These are phyloP conservation scores for Sporothrix brunneoviolacea DNA, from an alignment of 2,329 filamentous ascomycete species.

Conservation along the genomic window DNA sequence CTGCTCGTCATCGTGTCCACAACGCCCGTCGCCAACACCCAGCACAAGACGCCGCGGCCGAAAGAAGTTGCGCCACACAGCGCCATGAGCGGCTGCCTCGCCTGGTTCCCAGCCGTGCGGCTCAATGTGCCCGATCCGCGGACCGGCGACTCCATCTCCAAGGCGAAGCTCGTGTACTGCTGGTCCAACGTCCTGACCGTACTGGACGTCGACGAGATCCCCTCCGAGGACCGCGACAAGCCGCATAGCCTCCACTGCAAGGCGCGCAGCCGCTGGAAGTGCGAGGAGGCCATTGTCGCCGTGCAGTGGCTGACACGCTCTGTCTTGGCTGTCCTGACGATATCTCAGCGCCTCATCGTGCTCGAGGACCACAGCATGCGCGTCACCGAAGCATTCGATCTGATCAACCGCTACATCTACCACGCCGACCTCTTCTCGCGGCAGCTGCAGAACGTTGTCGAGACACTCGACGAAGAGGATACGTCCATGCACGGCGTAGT, in stretches of 20 bases:
- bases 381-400: conserved; percentile 89
- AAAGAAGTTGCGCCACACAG: conserved; percentile 88
- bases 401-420: conserved; percentile 87
- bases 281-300: conserved; percentile 90
- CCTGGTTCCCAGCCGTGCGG: conserved; percentile 96
- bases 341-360: conserved; percentile 87
- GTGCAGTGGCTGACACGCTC: conserved; percentile 96
- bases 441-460: conserved; percentile 77
- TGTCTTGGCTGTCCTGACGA: conserved; percentile 83
- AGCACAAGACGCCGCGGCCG: conserved; percentile 85
- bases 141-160: conserved; percentile 62
- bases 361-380: conserved; percentile 78
- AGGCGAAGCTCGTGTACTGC: conserved; percentile 88
- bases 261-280: conserved; percentile 81
- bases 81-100: conserved; percentile 85
- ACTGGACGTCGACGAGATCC: conserved; percentile 74
- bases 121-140: conserved; percentile 68
- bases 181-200: conserved; percentile 98
- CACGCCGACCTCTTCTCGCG: conserved; percentile 85
- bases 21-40: conserved; percentile 90
- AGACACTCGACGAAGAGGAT: conserved; percentile 82
- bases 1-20: conserved; percentile 95
- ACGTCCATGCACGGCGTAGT: conserved; percentile 89
- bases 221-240: conserved; percentile 62
- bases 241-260: conserved; percentile 73